Evolutionary conservation across 2,329 filamentous ascomycete species (phyloP).

Genomic region (Microdochium paspali): DNA sequence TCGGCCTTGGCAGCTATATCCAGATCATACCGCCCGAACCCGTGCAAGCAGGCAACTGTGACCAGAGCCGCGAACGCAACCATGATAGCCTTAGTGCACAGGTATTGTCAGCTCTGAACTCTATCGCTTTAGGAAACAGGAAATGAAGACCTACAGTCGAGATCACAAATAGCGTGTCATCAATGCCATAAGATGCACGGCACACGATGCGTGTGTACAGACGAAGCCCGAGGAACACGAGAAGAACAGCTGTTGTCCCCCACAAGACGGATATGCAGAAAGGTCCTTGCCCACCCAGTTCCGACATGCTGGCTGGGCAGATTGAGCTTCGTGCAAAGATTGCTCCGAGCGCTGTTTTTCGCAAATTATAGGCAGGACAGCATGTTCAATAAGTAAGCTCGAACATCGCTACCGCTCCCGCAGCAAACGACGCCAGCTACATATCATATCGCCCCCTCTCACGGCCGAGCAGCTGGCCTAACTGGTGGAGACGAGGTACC

Average conservation of each 20-base stretch:
- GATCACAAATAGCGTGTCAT: slow-evolving; percentile 5
- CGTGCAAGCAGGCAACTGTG: slow-evolving; percentile 3
- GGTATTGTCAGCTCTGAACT: background rate
- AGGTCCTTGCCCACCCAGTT: background rate
- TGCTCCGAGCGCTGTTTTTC: no score
- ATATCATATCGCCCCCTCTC: no score
- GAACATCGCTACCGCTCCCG: no score
- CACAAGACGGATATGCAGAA: background rate
- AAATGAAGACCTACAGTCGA: slow-evolving; percentile 1
- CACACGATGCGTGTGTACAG: slow-evolving; percentile 2
- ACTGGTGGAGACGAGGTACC: no score
- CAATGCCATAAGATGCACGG: slow-evolving; percentile 1
- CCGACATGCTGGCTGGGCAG: background rate
- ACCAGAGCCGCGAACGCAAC: slow-evolving; percentile 3
- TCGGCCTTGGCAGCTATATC: background rate
- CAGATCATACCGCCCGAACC: slow-evolving; percentile 5
- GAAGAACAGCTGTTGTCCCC: background rate
- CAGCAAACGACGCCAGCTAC: no score
- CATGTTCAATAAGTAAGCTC: no score
- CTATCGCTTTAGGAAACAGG: background rate
- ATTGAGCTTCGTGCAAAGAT: slow-evolving; percentile 1
- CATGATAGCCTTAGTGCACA: slow-evolving; percentile 2
- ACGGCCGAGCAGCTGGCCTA: no score
- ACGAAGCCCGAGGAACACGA: slow-evolving; percentile 3
- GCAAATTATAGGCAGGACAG: no score